Percentiles rank a stretch among this genome's conserved stretches.
Conservation (phyloP, 768 basidiomycete species). For the Hygrophorus russula region DNA sequence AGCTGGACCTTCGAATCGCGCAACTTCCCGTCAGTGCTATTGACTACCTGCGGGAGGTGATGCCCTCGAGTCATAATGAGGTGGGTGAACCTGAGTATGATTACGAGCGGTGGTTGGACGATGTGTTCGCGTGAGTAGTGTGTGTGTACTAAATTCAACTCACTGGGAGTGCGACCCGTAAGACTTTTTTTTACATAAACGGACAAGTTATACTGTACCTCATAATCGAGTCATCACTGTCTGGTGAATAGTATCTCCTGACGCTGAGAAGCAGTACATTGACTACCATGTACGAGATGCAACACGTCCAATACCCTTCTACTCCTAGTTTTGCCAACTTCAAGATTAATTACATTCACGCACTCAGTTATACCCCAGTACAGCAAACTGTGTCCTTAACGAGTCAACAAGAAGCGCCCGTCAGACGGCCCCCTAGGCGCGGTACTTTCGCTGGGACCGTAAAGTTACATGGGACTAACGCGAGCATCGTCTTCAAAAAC, state of each 20-base stretch:
- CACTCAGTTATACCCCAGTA: slow-evolving; percentile 1
- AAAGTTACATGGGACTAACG: slow-evolving; percentile 14
- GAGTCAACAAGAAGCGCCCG: background rate
- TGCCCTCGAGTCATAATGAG: slow-evolving; percentile 50
- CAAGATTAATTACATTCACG: slow-evolving; percentile 6
- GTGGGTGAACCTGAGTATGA: slow-evolving; percentile 62
- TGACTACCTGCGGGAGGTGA: slow-evolving; percentile 71
- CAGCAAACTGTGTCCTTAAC: background rate
- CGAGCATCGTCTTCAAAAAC: slow-evolving; percentile 9
- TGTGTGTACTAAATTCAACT: too few relatives aligned
- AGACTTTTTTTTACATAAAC: too few relatives aligned
- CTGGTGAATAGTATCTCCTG: too few relatives aligned
- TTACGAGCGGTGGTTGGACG: slow-evolving; percentile 74
- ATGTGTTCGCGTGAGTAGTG: slow-evolving; percentile 45
- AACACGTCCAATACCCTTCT: slow-evolving; percentile 11
- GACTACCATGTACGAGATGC: too few relatives aligned
- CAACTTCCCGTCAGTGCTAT: slow-evolving; percentile 66
- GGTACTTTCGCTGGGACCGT: slow-evolving; percentile 12
- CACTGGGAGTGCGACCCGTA: too few relatives aligned
- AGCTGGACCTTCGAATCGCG: slow-evolving; percentile 81
- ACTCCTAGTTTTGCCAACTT: slow-evolving; percentile 12
- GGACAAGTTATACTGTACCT: too few relatives aligned
- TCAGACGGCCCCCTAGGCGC: slow-evolving; percentile 4
- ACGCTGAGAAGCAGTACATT: too few relatives aligned
- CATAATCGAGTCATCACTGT: too few relatives aligned